Conservation (phyloP, 2,329 filamentous ascomycete species). For the Colletotrichum viniferum region DNA sequence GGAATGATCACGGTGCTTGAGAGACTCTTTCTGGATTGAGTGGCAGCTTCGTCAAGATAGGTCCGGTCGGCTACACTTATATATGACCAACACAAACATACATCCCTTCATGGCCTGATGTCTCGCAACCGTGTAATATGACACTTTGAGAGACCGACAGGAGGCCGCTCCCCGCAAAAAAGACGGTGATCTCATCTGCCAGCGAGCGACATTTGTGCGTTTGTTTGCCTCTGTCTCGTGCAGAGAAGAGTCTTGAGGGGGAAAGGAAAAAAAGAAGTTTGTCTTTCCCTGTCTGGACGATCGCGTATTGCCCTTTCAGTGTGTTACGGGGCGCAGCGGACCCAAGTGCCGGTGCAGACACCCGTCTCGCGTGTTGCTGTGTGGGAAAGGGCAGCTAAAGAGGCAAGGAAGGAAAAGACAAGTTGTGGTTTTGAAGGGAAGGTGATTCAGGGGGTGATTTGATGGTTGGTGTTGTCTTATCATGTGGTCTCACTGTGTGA, state of each 20-base stretch:
- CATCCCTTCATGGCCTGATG: neutral
- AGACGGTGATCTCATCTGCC: neutral
- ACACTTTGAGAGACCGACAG: neutral
- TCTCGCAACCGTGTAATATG: neutral
- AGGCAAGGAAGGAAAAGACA: no score
- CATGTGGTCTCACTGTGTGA: neutral
- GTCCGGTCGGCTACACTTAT: neutral
- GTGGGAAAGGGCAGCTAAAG: neutral
- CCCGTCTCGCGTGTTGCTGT: neutral
- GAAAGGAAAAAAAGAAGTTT: neutral
- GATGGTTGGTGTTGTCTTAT: neutral
- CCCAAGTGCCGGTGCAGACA: neutral
- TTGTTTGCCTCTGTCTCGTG: neutral
- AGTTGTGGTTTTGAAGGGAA: neutral
- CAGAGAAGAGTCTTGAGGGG: neutral
- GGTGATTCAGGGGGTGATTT: neutral
- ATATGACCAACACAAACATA: neutral
- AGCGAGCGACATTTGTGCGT: neutral
- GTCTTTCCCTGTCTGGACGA: neutral
- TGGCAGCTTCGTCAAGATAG: neutral
- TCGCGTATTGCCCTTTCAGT: neutral
- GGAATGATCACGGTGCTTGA: neutral
- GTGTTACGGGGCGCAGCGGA: neutral
- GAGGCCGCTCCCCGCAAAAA: neutral
- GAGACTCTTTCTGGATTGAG: neutral